These are phyloP conservation scores for Creolimax fragrantissima DNA, from an alignment of 78 protist genomes.

Conservation along the genomic window DNA sequence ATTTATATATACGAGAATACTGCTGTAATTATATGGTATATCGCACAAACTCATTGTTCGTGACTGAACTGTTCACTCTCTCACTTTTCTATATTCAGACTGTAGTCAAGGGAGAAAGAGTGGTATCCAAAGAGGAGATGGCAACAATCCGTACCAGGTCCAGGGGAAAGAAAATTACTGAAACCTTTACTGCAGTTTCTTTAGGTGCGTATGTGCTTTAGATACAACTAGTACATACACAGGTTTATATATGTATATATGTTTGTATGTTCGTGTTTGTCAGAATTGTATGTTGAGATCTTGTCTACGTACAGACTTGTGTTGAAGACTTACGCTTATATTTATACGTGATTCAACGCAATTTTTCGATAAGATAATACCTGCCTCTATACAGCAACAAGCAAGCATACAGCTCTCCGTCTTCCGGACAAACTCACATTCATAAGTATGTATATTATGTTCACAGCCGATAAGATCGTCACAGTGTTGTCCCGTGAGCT, in stretches of 20 bases:
- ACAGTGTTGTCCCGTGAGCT: neutral
- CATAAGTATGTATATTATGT: too few species aligned
- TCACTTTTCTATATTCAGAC: neutral
- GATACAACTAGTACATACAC: neutral
- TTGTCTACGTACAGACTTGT: too few species aligned
- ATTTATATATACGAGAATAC: neutral
- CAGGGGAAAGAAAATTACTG: neutral
- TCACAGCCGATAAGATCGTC: neutral
- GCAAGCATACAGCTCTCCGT: too few species aligned
- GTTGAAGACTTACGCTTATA: too few species aligned
- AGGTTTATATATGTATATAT: neutral
- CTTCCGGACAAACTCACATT: too few species aligned
- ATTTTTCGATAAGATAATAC: too few species aligned
- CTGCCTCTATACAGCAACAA: too few species aligned
- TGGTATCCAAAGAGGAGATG: neutral
- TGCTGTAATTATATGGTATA: neutral
- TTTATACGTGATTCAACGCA: too few species aligned
- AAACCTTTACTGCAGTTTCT: neutral
- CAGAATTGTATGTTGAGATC: too few species aligned
- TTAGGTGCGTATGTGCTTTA: neutral
- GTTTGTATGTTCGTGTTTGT: neutral
- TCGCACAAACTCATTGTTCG: neutral
- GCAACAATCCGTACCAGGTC: neutral
- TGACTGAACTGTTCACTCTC: neutral
- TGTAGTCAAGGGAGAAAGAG: neutral